Base-by-base conservation (phyloP, 1,284 basidiomycete genomes). In the Veloboletus limbatus region DNA sequence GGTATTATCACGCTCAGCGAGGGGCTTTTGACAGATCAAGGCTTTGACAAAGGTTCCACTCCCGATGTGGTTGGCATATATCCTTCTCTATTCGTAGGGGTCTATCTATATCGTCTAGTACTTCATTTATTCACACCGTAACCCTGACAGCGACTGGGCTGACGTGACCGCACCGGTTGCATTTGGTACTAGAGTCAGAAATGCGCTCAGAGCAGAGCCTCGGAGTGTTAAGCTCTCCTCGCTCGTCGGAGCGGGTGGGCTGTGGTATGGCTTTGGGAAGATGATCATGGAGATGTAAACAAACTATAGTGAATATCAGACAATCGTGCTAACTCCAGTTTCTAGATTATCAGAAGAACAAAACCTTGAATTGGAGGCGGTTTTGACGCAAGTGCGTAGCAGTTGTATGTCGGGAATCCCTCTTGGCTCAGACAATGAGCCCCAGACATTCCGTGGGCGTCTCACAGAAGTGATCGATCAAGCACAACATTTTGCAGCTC, bases 261-360 rank as follows among this genome's bases (percentile, higher is more conserved):
- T 82, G 56, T 96, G 92, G 92, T 96, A 95, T 63, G 84, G 84
- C 3, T 93, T 92, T 64, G 92, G 92, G 11, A 81, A 82, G 59
- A 81, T 81, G 56, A 81, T 94, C 49, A 86, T 85, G 69, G 81
- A 84, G 43, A 77, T 94, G 90, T 90, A 26, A 37, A 44, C 5
- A 11, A 59, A 56, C 82, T 71, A 7, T 5, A 20, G 30, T 25
- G 34, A 14, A 32, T 20, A 20, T 46, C 10, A 3, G 6, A 14
- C 8, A 32, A 25, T 33, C 8, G 5, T 31, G 26, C 43, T 57
- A 18, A 53, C 16, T 43, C 31, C 27, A 10, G 30, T 43, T 35
- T 30, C 33, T 47, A 92, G 88, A 55, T 66, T 92, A 45, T 80
- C 82, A 37, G 87, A 90, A 46, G 75, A 75, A 40, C 80, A 86